Percentiles rank a stretch among this genome's conserved stretches.
phyloP scores from a whole-genome alignment of 2,329 filamentous ascomycete species.

The Westerdykella ornata region DNA sequence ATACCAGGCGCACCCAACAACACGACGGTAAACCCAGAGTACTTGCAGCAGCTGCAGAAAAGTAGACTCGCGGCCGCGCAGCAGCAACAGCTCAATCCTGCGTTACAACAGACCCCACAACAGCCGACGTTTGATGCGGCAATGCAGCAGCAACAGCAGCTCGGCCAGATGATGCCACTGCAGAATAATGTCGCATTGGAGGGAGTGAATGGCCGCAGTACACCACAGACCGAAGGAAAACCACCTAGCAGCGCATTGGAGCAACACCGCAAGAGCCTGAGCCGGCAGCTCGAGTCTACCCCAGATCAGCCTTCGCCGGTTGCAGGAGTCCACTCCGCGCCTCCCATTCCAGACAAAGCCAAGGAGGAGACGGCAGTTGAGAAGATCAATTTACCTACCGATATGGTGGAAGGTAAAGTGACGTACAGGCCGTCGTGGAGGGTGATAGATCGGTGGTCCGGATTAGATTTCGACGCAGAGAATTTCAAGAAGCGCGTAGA shows the following conservation, averaged over 20 bases:
- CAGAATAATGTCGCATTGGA: conserved; percentile 45
- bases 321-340: neutral
- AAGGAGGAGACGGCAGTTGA: neutral
- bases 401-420: conserved; percentile 23
- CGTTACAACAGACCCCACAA: conserved; percentile 14
- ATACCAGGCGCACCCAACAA: conserved; percentile 33
- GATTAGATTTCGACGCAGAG: conserved; percentile 40
- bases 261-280: conserved; percentile 35
- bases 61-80: conserved; percentile 37
- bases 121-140: conserved; percentile 30
- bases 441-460: conserved; percentile 24
- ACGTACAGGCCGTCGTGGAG: conserved; percentile 27
- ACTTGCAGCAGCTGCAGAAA: conserved; percentile 40
- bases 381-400: conserved; percentile 6
- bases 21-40: conserved; percentile 46
- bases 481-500: conserved; percentile 69
- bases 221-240: conserved; percentile 38
- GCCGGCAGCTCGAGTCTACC: conserved; percentile 33
- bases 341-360: neutral
- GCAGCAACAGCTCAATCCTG: conserved; percentile 21
- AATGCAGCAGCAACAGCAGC: conserved; percentile 21
- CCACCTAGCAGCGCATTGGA: conserved; percentile 12
- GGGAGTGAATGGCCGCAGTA: conserved; percentile 41
- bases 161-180: conserved; percentile 39
- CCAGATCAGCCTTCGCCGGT: conserved; percentile 9